Conservation (phyloP, 305 asterid genomes). For the Fraxinus dipetala region DNA sequence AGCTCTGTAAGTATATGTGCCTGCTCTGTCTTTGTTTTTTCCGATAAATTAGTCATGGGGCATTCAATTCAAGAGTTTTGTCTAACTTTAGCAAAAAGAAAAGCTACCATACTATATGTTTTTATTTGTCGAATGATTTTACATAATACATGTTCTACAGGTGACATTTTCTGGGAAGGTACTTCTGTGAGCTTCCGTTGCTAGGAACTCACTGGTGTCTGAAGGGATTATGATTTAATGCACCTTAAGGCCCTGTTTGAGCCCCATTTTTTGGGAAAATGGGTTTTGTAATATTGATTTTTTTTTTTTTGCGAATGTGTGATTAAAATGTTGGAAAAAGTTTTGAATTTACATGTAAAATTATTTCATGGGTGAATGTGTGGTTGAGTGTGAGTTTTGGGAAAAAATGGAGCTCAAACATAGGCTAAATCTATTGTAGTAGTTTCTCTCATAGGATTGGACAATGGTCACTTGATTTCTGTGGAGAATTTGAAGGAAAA, state of each 20-base stretch:
- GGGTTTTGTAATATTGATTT: too few species aligned
- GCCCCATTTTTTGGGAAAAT: too few species aligned
- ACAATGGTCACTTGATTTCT: neutral
- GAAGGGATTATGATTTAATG: neutral
- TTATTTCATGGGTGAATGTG: too few species aligned
- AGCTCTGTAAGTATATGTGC: constrained; percentile 59
- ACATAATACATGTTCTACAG: constrained; percentile 1
- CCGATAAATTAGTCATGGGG: neutral
- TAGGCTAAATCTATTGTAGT: neutral
- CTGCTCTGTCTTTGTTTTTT: constrained; percentile 2
- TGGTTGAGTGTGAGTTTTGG: too few species aligned
- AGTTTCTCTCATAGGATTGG: neutral
- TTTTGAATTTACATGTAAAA: too few species aligned
- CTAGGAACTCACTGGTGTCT: neutral
- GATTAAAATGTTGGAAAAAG: too few species aligned
- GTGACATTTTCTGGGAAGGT: neutral
- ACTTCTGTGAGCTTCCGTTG: neutral
- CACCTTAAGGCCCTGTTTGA: neutral
- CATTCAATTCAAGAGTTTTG: neutral
- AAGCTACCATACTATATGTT: neutral
- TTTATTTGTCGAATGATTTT: neutral
- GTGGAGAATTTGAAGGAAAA: neutral
- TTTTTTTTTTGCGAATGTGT: too few species aligned
- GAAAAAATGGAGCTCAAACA: too few species aligned
- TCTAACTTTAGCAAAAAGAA: neutral